Percentiles rank a stretch among this genome's conserved stretches.
phyloP scores from a whole-genome alignment of 805 yeast genomes.

The Candida fluviatilis region DNA sequence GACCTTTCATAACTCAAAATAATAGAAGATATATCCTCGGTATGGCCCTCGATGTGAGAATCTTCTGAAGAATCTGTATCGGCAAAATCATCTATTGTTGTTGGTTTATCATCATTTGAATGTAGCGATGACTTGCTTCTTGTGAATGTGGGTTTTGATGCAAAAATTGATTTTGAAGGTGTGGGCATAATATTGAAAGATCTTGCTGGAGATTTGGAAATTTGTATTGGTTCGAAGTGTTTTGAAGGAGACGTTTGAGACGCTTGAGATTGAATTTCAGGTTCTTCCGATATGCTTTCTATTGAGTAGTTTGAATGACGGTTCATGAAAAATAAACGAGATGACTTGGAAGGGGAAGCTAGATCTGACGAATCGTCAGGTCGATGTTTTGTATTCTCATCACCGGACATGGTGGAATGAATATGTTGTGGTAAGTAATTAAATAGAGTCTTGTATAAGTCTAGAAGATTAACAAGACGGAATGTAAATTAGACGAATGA shows the following conservation, averaged over 20 bases:
- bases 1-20: not conserved
- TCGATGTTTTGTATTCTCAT: not conserved
- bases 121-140: slow-evolving; percentile 16
- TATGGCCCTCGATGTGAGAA: slow-evolving; percentile 10
- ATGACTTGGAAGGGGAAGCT: slow-evolving; percentile 24
- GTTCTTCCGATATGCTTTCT: slow-evolving; percentile 8
- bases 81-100: slow-evolving; percentile 33
- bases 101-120: slow-evolving; percentile 12
- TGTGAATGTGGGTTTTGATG: slow-evolving; percentile 16
- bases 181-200: not conserved
- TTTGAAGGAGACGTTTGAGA: not conserved
- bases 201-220: slow-evolving; percentile 4
- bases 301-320: slow-evolving; percentile 20
- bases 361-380: slow-evolving; percentile 8
- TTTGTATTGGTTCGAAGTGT: not conserved
- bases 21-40: not conserved
- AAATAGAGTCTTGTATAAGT: too few relatives aligned
- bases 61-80: slow-evolving; percentile 21
- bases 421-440: too few relatives aligned
- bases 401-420: not conserved
- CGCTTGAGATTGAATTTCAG: not conserved
- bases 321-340: slow-evolving; percentile 20
- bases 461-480: too few relatives aligned
- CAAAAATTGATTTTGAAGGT: slow-evolving; percentile 2
- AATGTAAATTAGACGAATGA: too few relatives aligned